phyloP scores from a whole-genome alignment of 2,329 filamentous ascomycete species.

The Aspergillus pseudoglaucus region DNA sequence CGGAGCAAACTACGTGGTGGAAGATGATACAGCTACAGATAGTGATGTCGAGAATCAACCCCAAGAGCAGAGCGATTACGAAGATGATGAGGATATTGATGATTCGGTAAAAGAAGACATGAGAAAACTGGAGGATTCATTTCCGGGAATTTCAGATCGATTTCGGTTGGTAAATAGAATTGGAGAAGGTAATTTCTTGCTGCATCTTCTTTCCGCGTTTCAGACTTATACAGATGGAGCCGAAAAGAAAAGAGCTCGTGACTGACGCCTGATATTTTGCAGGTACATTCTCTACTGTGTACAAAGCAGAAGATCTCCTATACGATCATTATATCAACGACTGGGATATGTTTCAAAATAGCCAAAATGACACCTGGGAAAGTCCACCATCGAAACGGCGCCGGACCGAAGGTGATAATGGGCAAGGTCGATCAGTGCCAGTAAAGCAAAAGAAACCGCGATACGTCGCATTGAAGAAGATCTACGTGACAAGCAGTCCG shows the following conservation, averaged over 20 bases:
- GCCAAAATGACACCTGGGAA: slow-evolving; percentile 59
- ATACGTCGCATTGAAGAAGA: slow-evolving; percentile 97
- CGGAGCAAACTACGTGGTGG: slow-evolving; percentile 11
- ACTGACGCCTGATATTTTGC: slow-evolving; percentile 6
- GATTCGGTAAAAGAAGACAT: slow-evolving; percentile 73
- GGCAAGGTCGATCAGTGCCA: slow-evolving; percentile 17
- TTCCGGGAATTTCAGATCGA: slow-evolving; percentile 73
- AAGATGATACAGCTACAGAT: slow-evolving; percentile 9
- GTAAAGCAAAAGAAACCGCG: slow-evolving; percentile 51
- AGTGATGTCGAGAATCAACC: slow-evolving; percentile 10
- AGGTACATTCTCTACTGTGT: slow-evolving; percentile 98
- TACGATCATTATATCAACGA: slow-evolving; percentile 78
- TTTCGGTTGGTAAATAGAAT: slow-evolving; percentile 95
- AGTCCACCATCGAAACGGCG: slow-evolving; percentile 59
- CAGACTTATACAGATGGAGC: too few relatives aligned
- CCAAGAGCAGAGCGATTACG: slow-evolving; percentile 14
- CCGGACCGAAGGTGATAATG: slow-evolving; percentile 36
- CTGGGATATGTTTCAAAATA: slow-evolving; percentile 68
- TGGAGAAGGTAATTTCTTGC: slow-evolving; percentile 67
- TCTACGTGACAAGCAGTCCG: slow-evolving; percentile 95
- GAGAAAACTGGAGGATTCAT: slow-evolving; percentile 71
- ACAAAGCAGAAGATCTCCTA: slow-evolving; percentile 90
- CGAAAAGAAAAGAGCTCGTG: not conserved
- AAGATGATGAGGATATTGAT: slow-evolving; percentile 27
- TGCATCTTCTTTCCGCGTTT: not conserved